phyloP scores from a whole-genome alignment of 2,329 filamentous ascomycete species.

The Calonectria ilicicola region DNA sequence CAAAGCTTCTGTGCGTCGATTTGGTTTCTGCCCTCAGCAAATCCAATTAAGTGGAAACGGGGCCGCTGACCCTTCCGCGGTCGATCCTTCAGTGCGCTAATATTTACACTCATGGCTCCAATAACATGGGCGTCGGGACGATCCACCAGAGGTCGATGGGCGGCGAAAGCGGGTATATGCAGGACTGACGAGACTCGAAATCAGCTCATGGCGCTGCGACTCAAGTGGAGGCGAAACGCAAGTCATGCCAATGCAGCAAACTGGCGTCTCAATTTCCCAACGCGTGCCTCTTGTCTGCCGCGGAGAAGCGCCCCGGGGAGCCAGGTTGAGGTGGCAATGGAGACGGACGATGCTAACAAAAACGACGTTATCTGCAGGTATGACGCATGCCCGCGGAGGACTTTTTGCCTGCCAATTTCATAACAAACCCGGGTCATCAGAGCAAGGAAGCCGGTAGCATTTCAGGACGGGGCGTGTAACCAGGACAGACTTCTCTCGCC shows the following conservation, averaged over 20 bases:
- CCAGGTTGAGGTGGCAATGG: neutral
- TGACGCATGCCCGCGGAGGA: constrained; percentile 8
- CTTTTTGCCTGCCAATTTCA: neutral
- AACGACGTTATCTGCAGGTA: constrained; percentile 7
- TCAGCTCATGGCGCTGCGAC: constrained; percentile 40
- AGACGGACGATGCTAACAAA: neutral
- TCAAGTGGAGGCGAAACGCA: constrained; percentile 32
- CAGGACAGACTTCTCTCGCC: constrained; percentile 11
- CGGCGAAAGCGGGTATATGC: constrained; percentile 39
- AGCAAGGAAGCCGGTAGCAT: neutral
- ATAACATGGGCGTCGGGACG: constrained; percentile 34
- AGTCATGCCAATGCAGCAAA: constrained; percentile 40
- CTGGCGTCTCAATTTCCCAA: constrained; percentile 11
- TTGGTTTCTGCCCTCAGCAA: constrained; percentile 12
- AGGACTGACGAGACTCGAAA: constrained; percentile 34
- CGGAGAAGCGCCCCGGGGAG: neutral
- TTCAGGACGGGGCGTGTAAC: constrained; percentile 12
- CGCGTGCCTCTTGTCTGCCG: neutral
- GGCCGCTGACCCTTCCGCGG: constrained; percentile 19
- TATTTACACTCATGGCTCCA: constrained; percentile 34
- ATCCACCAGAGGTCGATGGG: constrained; percentile 38
- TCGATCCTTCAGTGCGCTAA: constrained; percentile 31
- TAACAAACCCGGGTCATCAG: neutral
- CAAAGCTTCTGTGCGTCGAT: constrained; percentile 23
- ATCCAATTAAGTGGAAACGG: constrained; percentile 27